A percentile compares a stretch with the other conserved stretches of the same genome.
Conservation (phyloP, 305 asterid genomes). For the Solanum aculeatissimum region DNA sequence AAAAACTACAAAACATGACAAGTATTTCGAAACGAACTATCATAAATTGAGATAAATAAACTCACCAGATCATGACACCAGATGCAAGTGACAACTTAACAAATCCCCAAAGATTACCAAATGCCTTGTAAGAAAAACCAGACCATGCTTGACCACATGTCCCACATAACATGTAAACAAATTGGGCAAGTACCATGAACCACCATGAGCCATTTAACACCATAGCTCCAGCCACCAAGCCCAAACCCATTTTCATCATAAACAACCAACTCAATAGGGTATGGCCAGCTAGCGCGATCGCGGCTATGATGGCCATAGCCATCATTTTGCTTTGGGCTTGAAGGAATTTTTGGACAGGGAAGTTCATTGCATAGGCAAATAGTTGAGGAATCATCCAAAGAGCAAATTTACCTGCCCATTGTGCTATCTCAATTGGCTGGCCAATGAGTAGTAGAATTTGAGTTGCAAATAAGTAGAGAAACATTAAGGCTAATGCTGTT, state of each 20-base stretch:
- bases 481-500: conserved; percentile 13
- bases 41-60: neutral
- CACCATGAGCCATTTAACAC: conserved; percentile 3
- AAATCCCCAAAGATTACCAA: conserved; percentile 2
- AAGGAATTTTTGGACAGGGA: neutral
- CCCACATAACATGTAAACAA: neutral
- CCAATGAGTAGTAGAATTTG: conserved; percentile 23
- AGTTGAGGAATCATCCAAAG: conserved; percentile 51
- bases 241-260: conserved; percentile 3
- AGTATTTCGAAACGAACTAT: too few relatives aligned
- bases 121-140: conserved; percentile 5
- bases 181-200: neutral
- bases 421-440: conserved; percentile 26
- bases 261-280: neutral
- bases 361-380: conserved; percentile 23
- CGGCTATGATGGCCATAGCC: conserved; percentile 4
- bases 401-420: conserved; percentile 27
- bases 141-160: conserved; percentile 6
- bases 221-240: neutral
- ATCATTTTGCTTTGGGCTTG: conserved; percentile 7
- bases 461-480: conserved; percentile 25
- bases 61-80: conserved; percentile 1
- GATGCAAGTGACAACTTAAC: conserved; percentile 3
- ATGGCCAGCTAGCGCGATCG: neutral
- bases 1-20: neutral